Percentiles rank a stretch among this genome's conserved stretches.
phyloP scores from a whole-genome alignment of 2,329 filamentous ascomycete genomes.

The Grosmannia clavigera region DNA sequence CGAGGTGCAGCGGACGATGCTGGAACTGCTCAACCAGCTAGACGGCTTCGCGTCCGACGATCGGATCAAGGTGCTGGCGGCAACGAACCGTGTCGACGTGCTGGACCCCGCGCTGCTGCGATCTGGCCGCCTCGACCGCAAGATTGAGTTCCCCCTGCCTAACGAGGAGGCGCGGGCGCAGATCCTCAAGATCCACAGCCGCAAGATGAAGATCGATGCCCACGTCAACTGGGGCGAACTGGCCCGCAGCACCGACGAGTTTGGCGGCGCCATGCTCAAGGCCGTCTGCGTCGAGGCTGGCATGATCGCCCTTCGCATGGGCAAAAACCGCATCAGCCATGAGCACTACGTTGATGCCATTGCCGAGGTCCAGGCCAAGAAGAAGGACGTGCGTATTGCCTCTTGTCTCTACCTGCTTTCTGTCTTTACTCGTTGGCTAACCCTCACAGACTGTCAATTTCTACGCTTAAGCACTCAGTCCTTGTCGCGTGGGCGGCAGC shows the following conservation, averaged over 20 bases:
- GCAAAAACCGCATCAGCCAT: slow-evolving; percentile 92
- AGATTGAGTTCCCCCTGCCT: slow-evolving; percentile 95
- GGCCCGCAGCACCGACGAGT: slow-evolving; percentile 94
- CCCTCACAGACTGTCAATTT: slow-evolving; percentile 41
- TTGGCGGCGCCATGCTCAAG: slow-evolving; percentile 94
- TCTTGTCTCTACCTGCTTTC: slow-evolving; percentile 8
- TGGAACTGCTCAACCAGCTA: slow-evolving; percentile 95
- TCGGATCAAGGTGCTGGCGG: slow-evolving; percentile 89
- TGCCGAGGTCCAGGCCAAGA: slow-evolving; percentile 87
- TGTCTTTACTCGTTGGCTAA: background rate
- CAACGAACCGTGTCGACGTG: slow-evolving; percentile 89
- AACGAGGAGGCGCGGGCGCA: slow-evolving; percentile 97
- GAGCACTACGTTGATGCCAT: slow-evolving; percentile 99
- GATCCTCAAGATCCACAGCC: slow-evolving; percentile 92
- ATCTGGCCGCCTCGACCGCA: slow-evolving; percentile 84
- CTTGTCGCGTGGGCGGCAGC: background rate
- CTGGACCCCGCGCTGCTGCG: slow-evolving; percentile 83
- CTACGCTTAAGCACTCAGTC: slow-evolving; percentile 30
- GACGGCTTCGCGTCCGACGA: slow-evolving; percentile 97
- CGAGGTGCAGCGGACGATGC: slow-evolving; percentile 97
- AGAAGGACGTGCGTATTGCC: slow-evolving; percentile 60
- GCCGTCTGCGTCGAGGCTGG: slow-evolving; percentile 97
- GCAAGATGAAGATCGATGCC: slow-evolving; percentile 95
- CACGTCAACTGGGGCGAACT: slow-evolving; percentile 90
- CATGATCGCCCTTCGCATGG: slow-evolving; percentile 93